phyloP scores from a whole-genome alignment of 2,329 filamentous ascomycete species.

The Dothidotthia symphoricarpi region DNA sequence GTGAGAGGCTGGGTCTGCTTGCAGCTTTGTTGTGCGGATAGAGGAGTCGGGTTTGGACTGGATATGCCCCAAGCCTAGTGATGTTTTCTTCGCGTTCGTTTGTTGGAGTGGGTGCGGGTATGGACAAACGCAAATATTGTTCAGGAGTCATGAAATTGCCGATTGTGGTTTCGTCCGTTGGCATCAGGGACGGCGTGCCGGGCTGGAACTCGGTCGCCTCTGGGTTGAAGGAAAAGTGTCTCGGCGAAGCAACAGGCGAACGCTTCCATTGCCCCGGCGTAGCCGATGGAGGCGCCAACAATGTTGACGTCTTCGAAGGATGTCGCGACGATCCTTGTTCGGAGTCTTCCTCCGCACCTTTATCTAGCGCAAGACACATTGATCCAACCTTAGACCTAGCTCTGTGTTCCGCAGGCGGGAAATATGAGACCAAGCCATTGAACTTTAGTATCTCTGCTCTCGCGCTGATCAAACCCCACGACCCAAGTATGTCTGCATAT shows the following conservation, averaged over 20 bases:
- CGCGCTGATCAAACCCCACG: conserved; percentile 57
- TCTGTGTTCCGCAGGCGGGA: conserved; percentile 20
- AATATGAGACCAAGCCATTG: conserved; percentile 45
- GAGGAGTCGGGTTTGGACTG: conserved; percentile 12
- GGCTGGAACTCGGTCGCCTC: conserved; percentile 39
- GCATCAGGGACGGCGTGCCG: conserved; percentile 14
- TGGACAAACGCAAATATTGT: conserved; percentile 34
- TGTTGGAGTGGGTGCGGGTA: conserved; percentile 21
- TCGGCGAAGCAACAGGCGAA: conserved; percentile 26
- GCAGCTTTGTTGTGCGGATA: conserved; percentile 5
- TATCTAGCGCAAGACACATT: conserved; percentile 27
- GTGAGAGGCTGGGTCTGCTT: conserved; percentile 25
- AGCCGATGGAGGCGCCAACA: conserved; percentile 23
- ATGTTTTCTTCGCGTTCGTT: conserved; percentile 21
- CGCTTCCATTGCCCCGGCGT: conserved; percentile 17
- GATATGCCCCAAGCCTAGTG: conserved; percentile 17
- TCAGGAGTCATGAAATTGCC: conserved; percentile 22
- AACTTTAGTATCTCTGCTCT: conserved; percentile 60
- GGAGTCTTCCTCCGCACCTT: conserved; percentile 8
- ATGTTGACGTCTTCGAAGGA: conserved; percentile 27
- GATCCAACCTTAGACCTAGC: conserved; percentile 28
- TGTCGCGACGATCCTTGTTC: conserved; percentile 13
- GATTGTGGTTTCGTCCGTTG: conserved; percentile 16
- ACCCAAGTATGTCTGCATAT: conserved; percentile 60
- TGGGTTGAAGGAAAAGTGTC: conserved; percentile 38